These are phyloP conservation scores for Fagus crenata DNA, from an alignment of 306 rosid genomes.

Conservation along the genomic window DNA sequence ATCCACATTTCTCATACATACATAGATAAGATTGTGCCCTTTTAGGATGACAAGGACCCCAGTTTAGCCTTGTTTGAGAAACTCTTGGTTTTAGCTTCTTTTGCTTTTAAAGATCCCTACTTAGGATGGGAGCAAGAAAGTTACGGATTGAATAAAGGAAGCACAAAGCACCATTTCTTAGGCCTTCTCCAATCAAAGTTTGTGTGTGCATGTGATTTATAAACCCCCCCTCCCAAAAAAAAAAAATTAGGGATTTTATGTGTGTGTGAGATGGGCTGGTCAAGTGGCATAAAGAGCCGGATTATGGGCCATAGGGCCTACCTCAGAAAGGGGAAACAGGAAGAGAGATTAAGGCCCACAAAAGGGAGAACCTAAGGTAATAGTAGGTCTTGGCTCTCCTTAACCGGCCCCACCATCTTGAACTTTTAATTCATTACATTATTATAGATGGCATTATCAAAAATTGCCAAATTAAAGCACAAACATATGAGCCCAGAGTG, in stretches of 20 bases:
- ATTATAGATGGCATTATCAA: neutral
- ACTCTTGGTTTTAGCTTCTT: conserved; percentile 11
- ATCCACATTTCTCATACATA: conserved; percentile 36
- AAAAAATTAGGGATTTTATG: no score
- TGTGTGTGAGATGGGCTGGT: neutral
- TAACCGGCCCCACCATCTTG: neutral
- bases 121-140: conserved; percentile 16
- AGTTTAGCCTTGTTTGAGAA: conserved; percentile 10
- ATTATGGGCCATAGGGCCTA: neutral
- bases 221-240: no score
- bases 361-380: neutral
- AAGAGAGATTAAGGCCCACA: neutral
- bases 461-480: neutral
- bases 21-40: conserved; percentile 43
- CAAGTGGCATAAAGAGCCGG: neutral
- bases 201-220: no score
- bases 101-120: conserved; percentile 12
- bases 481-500: neutral
- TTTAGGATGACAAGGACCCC: conserved; percentile 45
- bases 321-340: neutral
- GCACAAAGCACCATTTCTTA: conserved; percentile 22
- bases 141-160: conserved; percentile 21
- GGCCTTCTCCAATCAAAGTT: neutral
- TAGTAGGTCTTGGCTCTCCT: neutral
- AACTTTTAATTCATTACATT: neutral